Evolutionary conservation across 2,329 filamentous ascomycete species (phyloP), one percentile per base, ranked within the genome.

Genomic region (Chaetomiaceae sp.): DNA sequence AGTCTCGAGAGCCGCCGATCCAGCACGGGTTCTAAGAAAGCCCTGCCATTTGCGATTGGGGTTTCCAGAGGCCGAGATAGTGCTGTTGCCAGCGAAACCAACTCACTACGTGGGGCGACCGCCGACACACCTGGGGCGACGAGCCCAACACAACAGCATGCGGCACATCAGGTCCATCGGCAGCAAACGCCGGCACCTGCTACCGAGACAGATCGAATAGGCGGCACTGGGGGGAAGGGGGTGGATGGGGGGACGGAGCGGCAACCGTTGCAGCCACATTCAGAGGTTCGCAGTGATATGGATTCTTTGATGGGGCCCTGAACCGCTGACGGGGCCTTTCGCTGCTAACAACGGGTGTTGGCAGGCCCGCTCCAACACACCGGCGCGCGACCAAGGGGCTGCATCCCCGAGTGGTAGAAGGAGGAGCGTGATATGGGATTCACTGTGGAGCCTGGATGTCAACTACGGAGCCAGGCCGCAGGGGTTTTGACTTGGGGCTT

Each of bases 1-100:
- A 96, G 89, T 66, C 79, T 97, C 21, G 91, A 96, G 66, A 95
- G 87, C 68, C 83, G 92, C 46, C 85, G 92, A 38, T 95, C 89
- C 65, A 96, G 91, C 68, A 87, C 86, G 13, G 86, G 80, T 48
- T 95, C 88, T 51, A 91, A 87, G 69, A 91, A 89, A 65, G 85
- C 86, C 31, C 67, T 83, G 9, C 81, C 79, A 2, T 76, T 81
- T 57, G 70, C 72, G 33, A 66, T 72, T 4, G 68, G 68, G 10
- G 68, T 48, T 14, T 44, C 50, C 12, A 42, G 69, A 33, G 69
- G 72, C 31, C 77, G 76, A 63, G 76, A 74, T 46, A 80, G 74
- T 48, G 75, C 75, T 33, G 62, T 78, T 21, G 75, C 74, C 20
- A 81, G 78, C 61, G 79, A 82, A 66, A 81, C 79, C 4, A 82